phyloP scores from a whole-genome alignment of 164 flowering plant genomes.

The Buxus sempervirens region DNA sequence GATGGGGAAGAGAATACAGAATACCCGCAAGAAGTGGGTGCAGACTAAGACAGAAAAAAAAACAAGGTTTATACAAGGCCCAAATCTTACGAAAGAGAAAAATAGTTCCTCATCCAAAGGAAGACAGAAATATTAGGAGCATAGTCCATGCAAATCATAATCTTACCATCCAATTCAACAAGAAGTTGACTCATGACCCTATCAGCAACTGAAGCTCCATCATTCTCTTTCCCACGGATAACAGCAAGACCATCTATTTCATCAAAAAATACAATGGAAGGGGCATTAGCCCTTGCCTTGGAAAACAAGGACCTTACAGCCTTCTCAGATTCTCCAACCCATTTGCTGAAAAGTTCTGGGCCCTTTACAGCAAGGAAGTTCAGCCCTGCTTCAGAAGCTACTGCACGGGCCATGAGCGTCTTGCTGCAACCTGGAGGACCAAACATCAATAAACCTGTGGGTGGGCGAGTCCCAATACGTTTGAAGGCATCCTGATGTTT shows the following conservation, averaged over 20 bases:
- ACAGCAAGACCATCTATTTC: conserved; percentile 93
- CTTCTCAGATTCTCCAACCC: conserved; percentile 99
- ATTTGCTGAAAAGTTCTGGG: conserved; percentile 93
- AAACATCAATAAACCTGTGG: conserved; percentile 79
- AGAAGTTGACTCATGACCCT: conserved; percentile 96
- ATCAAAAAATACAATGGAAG: conserved; percentile 93
- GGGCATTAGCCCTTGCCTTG: conserved; percentile 93
- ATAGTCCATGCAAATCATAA: not conserved
- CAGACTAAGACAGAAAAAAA: no score
- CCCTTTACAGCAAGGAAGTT: conserved; percentile 97
- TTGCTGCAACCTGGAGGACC: conserved; percentile 99
- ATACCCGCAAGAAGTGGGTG: no score
- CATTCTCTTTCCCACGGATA: conserved; percentile 84
- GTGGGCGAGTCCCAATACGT: conserved; percentile 83
- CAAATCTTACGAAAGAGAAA: not conserved
- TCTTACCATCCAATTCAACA: conserved; percentile 91
- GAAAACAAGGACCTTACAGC: conserved; percentile 87
- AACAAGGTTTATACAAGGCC: not conserved
- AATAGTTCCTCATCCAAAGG: not conserved
- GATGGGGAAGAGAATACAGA: no score
- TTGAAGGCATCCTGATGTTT: conserved; percentile 76
- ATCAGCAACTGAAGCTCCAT: conserved; percentile 87
- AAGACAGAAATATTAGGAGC: not conserved
- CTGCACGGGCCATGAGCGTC: conserved; percentile 96
- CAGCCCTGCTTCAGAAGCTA: conserved; percentile 88